Evolutionary conservation across 805 yeast genomes (phyloP), one percentile per base, ranked within the genome.

Genomic region (Kazachstania africana): DNA sequence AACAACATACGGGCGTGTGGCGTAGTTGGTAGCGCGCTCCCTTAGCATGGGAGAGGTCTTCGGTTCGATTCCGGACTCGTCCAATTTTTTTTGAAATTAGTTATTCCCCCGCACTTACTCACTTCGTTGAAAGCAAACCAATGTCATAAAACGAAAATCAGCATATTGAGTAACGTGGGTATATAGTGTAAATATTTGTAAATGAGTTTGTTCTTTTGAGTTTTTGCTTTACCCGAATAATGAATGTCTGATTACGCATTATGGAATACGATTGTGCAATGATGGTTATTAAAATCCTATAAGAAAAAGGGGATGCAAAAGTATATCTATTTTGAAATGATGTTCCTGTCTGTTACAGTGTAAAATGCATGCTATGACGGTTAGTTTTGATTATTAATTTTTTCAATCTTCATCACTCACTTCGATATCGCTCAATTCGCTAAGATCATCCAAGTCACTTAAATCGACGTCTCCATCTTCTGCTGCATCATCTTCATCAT

Each of bases 1-100:
- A n/a, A n/a, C n/a, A n/a, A n/a, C n/a, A n/a, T n/a, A n/a, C n/a
- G 78, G 78, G 79, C 78, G 75, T 72, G 77, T 72, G 79, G 78
- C 78, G 79, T 69, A 73, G 79, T 73, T 70, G 78, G 79, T 73
- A 72, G 78, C 78, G 78, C 78, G 78, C 69, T 70, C 74, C 71
- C 78, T 71, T 72, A 70, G 78, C 78, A 72, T 72, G 78, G 70
- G 75, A 70, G 70, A 72, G 78, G 79, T 72, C 78, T 70, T 72
- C 72, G 78, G 79, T 72, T 72, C 79, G 75, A 72, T 67, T 72
- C 79, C 78, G 70, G 72, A 69, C 78, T 72, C 75, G 78, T 72
- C 78, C 78, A 71, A 19, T 19, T 19, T 19, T 19, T 19, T 19
- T n/a, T n/a, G n/a, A n/a, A 19, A 19, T 8, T 8, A 8, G 22